phyloP scores from a whole-genome alignment of 2,329 filamentous ascomycete genomes.

The Microdochium trichocladiopsis region DNA sequence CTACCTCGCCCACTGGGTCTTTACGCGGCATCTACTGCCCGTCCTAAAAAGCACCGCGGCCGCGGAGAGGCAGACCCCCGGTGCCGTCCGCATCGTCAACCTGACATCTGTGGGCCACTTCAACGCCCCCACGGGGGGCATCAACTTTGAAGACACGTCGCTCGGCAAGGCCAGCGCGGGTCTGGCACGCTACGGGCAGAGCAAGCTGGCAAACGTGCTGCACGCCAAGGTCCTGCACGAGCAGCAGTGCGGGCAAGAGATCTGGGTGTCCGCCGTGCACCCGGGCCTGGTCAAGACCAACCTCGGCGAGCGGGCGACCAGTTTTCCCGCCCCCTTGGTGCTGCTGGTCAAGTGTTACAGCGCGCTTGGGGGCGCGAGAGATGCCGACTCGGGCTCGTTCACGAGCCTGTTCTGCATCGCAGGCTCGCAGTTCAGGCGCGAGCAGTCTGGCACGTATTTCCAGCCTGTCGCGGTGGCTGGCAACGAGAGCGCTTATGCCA shows the following conservation, averaged over 20 bases:
- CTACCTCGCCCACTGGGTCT: slow-evolving; percentile 33
- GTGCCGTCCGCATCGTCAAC: slow-evolving; percentile 19
- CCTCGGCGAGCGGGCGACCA: slow-evolving; percentile 8
- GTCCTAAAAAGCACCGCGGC: slow-evolving; percentile 22
- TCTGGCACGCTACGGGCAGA: slow-evolving; percentile 31
- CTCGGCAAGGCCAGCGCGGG: slow-evolving; percentile 10
- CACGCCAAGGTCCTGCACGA: slow-evolving; percentile 27
- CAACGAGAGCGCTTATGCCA: slow-evolving; percentile 23
- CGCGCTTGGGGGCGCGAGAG: slow-evolving; percentile 11
- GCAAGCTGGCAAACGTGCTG: slow-evolving; percentile 37
- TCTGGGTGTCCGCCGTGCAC: slow-evolving; percentile 29
- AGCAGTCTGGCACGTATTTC: slow-evolving; percentile 26
- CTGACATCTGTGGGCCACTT: slow-evolving; percentile 19
- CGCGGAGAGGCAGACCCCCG: slow-evolving; percentile 7
- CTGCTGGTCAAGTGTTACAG: slow-evolving; percentile 3
- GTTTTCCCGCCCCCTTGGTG: slow-evolving; percentile 4
- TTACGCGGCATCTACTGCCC: slow-evolving; percentile 29
- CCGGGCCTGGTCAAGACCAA: slow-evolving; percentile 30
- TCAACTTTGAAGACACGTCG: slow-evolving; percentile 12
- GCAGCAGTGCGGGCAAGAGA: slow-evolving; percentile 22
- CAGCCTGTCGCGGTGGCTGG: slow-evolving; percentile 19
- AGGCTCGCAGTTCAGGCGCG: slow-evolving; percentile 25
- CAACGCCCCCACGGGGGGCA: slow-evolving; percentile 14
- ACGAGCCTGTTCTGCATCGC: slow-evolving; percentile 27
- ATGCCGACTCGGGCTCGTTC: slow-evolving; percentile 25